Percentiles rank a stretch among this genome's conserved stretches.
phyloP scores from a whole-genome alignment of 495 filamentous ascomycete genomes.

The Rostrohypoxylon terebratum region DNA sequence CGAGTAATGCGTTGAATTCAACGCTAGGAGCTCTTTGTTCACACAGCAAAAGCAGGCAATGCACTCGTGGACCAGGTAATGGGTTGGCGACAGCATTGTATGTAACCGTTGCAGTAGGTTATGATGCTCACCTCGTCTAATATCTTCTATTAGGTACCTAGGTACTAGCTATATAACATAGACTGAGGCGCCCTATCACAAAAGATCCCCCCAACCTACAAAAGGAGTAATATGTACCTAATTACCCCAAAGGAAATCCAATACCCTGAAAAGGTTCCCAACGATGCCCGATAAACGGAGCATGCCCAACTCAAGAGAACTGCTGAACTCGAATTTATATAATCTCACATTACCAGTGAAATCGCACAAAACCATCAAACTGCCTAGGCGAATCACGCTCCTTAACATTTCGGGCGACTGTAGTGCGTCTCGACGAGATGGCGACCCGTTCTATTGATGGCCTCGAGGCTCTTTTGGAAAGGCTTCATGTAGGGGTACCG shows the following conservation, averaged over 20 bases:
- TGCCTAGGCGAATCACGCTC: background rate
- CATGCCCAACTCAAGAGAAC: background rate
- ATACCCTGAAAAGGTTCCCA: background rate
- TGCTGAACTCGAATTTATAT: background rate
- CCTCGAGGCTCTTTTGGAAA: conserved; percentile 5
- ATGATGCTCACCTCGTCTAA: background rate
- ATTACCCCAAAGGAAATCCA: background rate
- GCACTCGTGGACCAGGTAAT: background rate
- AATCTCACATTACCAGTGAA: background rate
- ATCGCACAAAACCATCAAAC: background rate
- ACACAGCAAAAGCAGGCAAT: background rate
- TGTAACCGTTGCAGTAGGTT: background rate
- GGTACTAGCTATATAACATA: too few species aligned
- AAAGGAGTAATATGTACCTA: background rate
- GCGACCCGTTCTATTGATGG: conserved; percentile 2
- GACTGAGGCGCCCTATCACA: background rate
- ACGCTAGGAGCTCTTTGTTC: background rate
- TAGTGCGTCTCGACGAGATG: background rate
- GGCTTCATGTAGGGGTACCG: background rate
- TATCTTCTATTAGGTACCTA: background rate
- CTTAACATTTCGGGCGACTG: background rate
- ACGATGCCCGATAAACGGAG: background rate
- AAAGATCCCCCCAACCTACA: background rate
- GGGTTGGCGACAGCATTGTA: background rate
- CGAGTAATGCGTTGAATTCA: background rate